A percentile compares a stretch with the other conserved stretches of the same genome.
These are phyloP conservation scores for Sugiyamaella paludigena DNA, from an alignment of 1,139 yeast genomes.

Conservation along the genomic window DNA sequence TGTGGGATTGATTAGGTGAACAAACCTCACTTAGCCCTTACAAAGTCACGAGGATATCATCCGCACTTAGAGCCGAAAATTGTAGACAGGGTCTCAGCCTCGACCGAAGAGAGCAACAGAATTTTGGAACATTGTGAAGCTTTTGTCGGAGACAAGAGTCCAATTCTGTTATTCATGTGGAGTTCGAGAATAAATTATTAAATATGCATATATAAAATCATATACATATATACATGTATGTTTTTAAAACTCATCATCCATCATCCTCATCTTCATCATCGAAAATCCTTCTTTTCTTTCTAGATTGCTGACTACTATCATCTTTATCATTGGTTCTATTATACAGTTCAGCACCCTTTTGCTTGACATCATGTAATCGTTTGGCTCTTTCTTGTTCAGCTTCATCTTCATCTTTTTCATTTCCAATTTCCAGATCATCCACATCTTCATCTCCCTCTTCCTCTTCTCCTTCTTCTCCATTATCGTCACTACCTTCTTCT, in stretches of 20 bases:
- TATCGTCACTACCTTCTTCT: conserved; percentile 38
- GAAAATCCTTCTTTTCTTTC: conserved; percentile 36
- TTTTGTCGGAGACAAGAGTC: too few relatives aligned
- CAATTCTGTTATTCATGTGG: too few relatives aligned
- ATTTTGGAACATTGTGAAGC: too few relatives aligned
- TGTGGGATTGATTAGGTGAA: too few relatives aligned
- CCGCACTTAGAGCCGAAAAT: too few relatives aligned
- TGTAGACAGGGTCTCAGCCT: too few relatives aligned
- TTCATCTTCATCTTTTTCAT: conserved; percentile 45
- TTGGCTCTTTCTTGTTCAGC: conserved; percentile 59
- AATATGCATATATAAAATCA: too few relatives aligned
- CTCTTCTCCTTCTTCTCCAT: conserved; percentile 42
- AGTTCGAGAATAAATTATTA: too few relatives aligned
- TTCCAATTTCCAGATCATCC: conserved; percentile 44
- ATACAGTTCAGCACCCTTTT: conserved; percentile 54
- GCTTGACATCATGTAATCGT: conserved; percentile 59
- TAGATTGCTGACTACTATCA: conserved; percentile 28
- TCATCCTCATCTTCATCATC: conserved; percentile 61
- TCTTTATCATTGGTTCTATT: conserved; percentile 24
- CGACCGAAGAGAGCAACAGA: too few relatives aligned
- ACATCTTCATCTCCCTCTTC: conserved; percentile 48
- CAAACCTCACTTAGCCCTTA: too few relatives aligned
- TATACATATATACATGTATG: neutral
- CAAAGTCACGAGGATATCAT: too few relatives aligned
- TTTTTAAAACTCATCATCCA: conserved; percentile 5